phyloP scores from a whole-genome alignment of 352 stramenopile species.

The Halophytophthora polymorphica region DNA sequence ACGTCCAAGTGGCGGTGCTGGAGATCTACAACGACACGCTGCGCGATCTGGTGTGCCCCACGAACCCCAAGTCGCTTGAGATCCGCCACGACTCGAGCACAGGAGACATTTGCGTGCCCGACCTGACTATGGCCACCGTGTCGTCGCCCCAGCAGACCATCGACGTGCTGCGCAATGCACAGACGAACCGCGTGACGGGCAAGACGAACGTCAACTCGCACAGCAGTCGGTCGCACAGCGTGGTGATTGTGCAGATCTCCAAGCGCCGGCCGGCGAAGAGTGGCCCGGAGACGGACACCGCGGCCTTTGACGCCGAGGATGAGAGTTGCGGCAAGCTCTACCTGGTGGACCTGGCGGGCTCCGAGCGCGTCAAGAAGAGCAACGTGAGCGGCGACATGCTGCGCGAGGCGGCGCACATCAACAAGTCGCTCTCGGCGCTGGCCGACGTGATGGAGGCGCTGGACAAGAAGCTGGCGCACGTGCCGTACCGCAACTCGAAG shows the following conservation, averaged over 20 bases:
- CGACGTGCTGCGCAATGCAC: constrained; percentile 54
- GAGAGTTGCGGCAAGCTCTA: constrained; percentile 87
- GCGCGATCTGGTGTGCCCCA: constrained; percentile 84
- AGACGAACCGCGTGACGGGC: constrained; percentile 79
- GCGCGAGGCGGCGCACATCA: constrained; percentile 78
- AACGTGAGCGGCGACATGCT: constrained; percentile 85
- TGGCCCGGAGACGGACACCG: constrained; percentile 17
- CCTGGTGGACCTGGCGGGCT: constrained; percentile 92
- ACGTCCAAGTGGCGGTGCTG: constrained; percentile 90
- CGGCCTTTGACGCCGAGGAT: constrained; percentile 26
- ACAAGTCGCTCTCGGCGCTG: constrained; percentile 90
- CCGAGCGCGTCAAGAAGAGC: constrained; percentile 90
- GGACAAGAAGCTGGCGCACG: constrained; percentile 88
- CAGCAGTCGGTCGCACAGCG: constrained; percentile 91
- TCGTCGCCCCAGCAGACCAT: constrained; percentile 68
- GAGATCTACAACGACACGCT: constrained; percentile 97
- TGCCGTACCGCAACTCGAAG: constrained; percentile 98
- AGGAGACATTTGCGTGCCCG: constrained; percentile 71
- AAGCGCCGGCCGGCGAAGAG: constrained; percentile 33
- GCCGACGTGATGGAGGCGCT: constrained; percentile 92
- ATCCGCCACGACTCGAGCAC: constrained; percentile 69
- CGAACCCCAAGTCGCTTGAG: constrained; percentile 56
- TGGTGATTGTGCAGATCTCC: constrained; percentile 91
- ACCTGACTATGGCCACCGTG: constrained; percentile 70
- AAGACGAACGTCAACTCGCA: constrained; percentile 88